Conservation (phyloP, 2,329 filamentous ascomycete species). For the Epichloe baconii region DNA sequence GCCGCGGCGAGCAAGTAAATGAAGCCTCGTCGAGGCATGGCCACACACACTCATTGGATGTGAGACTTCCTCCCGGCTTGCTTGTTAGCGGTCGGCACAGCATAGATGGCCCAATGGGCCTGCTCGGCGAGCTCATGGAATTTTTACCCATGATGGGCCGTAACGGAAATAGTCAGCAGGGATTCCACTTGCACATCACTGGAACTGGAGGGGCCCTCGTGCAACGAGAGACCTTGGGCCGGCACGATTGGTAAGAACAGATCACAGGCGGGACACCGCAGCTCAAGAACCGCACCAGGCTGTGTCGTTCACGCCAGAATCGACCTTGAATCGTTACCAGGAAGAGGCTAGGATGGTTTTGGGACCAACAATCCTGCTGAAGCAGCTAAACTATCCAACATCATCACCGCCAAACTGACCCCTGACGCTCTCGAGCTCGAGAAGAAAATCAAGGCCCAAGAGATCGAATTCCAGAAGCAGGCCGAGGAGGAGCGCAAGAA, state of each 20-base stretch:
- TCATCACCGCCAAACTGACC: conserved; percentile 60
- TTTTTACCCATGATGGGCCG: conserved; percentile 34
- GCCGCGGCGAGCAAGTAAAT: conserved; percentile 38
- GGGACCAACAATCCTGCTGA: conserved; percentile 50
- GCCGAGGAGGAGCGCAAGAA: conserved; percentile 45
- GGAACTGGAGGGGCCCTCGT: conserved; percentile 32
- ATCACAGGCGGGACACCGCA: conserved; percentile 33
- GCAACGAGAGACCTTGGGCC: conserved; percentile 37
- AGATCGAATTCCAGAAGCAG: conserved; percentile 36
- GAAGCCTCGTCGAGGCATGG: conserved; percentile 35
- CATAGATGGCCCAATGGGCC: conserved; percentile 37
- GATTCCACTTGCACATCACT: conserved; percentile 48
- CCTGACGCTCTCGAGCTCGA: conserved; percentile 76
- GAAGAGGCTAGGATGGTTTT: conserved; percentile 79
- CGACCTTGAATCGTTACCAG: conserved; percentile 68
- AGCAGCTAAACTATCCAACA: conserved; percentile 53
- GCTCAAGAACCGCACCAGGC: conserved; percentile 57
- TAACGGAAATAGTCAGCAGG: conserved; percentile 33
- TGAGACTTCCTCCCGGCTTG: conserved; percentile 34
- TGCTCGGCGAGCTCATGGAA: conserved; percentile 44
- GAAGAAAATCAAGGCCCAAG: conserved; percentile 52
- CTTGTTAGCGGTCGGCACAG: conserved; percentile 25
- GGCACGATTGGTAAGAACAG: conserved; percentile 29
- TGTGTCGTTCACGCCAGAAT: conserved; percentile 58
- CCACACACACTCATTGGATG: conserved; percentile 40